These are phyloP conservation scores for Aspergillus viridinutans DNA, from an alignment of 2,329 filamentous ascomycete species.

Conservation along the genomic window DNA sequence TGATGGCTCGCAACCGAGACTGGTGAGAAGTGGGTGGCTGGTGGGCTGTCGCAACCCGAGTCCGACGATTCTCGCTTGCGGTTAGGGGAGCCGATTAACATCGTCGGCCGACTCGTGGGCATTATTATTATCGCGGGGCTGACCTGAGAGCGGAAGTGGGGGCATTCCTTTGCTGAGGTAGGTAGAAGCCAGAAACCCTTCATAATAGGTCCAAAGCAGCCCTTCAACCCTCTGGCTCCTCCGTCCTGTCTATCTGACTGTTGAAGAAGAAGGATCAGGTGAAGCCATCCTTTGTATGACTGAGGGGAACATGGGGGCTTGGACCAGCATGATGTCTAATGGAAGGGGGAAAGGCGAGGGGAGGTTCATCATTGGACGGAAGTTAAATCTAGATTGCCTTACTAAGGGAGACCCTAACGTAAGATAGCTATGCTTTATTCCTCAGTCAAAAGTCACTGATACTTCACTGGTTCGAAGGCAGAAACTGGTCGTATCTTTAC, in stretches of 20 bases:
- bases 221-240: neutral
- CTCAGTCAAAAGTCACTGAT: neutral
- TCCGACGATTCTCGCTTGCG: conserved; percentile 34
- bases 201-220: neutral
- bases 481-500: neutral
- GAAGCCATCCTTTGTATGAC: conserved; percentile 11
- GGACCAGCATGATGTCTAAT: conserved; percentile 5
- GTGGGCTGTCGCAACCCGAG: conserved; percentile 24
- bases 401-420: neutral
- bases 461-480: neutral
- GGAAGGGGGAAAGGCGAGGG: neutral
- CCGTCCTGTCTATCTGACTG: conserved; percentile 4
- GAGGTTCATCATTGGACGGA: neutral
- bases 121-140: conserved; percentile 34
- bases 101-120: conserved; percentile 21
- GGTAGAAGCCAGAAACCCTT: conserved; percentile 1
- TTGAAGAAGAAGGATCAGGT: neutral
- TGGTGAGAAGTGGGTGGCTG: conserved; percentile 31
- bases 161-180: conserved; percentile 15
- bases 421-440: neutral
- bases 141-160: conserved; percentile 19
- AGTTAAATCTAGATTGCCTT: neutral
- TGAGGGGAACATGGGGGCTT: conserved; percentile 8
- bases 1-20: conserved; percentile 27
- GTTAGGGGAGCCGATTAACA: conserved; percentile 28